Evolutionary conservation across 2,329 filamentous ascomycete species (phyloP), one percentile per base, ranked within the genome.

Genomic region (Mollisia scopiformis): DNA sequence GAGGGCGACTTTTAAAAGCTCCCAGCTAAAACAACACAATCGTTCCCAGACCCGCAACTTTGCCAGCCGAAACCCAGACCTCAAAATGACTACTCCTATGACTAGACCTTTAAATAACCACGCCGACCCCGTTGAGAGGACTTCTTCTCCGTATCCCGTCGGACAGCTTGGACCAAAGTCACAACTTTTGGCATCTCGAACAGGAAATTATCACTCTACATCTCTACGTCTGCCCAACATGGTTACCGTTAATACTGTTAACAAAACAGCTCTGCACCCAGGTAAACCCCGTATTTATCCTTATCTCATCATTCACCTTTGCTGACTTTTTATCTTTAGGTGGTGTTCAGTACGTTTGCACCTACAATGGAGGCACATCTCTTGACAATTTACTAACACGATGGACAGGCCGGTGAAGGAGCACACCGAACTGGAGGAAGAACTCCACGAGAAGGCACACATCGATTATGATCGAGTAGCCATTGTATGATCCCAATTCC

Each of bases 381-480:
- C 43, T 27, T 13, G 25, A 14, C 14, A 23, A 23, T 16, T 27
- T 47, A 59, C 64, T 68, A 58, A 67, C 59, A 21, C 31, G 7
- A 51, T 33, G 21, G 7, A 52, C 74, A 96, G 92, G 79, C 92
- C 93, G 67, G 83, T 88, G 74, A 84, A 84, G 73, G 90, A 96
- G 76, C 94, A 97, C 86, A 98, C 95, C 49, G 95, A 98, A 78
- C 88, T 99, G 68, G 93, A 99, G 82, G 93, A 98, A 82, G 92
- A 97, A 78, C 90, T 99, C 64, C 93, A 98, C 79, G 92, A 97
- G 80, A 93, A 90, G 75, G 95, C 95, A 70, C 94, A 99, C 85
- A 99, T 99, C 75, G 95, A 99, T 85, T 99, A 98, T 78, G 91
- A 98, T 80, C 91, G 93, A 75, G 95, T 99, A 74, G 92, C 95